These are phyloP conservation scores for Chaetomium fimeti DNA, from an alignment of 495 filamentous ascomycete genomes.

Conservation along the genomic window DNA sequence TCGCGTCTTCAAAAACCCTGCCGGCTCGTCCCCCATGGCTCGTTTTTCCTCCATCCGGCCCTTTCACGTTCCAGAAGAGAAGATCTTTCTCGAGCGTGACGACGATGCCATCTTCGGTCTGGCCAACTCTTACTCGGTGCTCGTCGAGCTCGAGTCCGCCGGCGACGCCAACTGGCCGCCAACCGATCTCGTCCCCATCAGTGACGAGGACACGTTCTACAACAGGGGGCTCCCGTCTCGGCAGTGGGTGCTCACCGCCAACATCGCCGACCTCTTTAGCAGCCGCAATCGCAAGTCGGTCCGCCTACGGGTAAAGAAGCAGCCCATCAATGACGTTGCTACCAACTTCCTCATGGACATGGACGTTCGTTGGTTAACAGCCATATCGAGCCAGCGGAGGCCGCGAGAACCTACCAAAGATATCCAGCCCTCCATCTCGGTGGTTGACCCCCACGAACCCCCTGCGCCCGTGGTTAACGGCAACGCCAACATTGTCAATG, in stretches of 20 bases:
- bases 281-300: constrained; percentile 40
- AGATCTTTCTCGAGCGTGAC: constrained; percentile 47
- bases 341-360: constrained; percentile 48
- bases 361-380: constrained; percentile 47
- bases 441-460: constrained; percentile 32
- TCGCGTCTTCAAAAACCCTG: constrained; percentile 46
- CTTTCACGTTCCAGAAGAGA: constrained; percentile 48
- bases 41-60: constrained; percentile 46
- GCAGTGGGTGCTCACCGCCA: constrained; percentile 44
- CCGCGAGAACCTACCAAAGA: constrained; percentile 32
- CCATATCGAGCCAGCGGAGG: constrained; percentile 30
- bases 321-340: constrained; percentile 23
- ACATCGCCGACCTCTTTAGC: constrained; percentile 41
- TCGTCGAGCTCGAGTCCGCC: constrained; percentile 49
- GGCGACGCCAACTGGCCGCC: constrained; percentile 52
- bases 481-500: constrained; percentile 26
- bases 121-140: constrained; percentile 46
- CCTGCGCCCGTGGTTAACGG: constrained; percentile 35
- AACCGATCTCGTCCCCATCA: constrained; percentile 37
- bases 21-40: constrained; percentile 42
- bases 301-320: constrained; percentile 41
- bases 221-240: constrained; percentile 29
- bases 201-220: constrained; percentile 30
- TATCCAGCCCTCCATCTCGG: constrained; percentile 34
- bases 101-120: constrained; percentile 44